A percentile compares a stretch with the other conserved stretches of the same genome.
phyloP scores from a whole-genome alignment of 768 basidiomycete species.

The Agrocybe pediades region DNA sequence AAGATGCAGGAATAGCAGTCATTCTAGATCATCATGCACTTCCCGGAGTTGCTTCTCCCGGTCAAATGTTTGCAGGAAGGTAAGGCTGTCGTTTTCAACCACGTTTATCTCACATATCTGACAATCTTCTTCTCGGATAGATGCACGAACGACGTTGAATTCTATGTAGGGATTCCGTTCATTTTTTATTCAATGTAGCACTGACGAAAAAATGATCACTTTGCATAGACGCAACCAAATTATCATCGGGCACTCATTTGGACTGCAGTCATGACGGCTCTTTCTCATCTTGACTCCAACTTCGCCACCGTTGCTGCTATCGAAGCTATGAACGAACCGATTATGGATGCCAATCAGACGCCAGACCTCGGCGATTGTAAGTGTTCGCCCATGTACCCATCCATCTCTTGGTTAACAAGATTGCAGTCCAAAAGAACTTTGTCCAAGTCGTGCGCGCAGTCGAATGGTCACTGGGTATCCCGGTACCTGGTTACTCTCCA shows the following conservation, averaged over 20 bases:
- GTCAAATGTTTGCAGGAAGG: constrained; percentile 72
- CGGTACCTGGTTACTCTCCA: constrained; percentile 31
- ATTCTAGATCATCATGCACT: constrained; percentile 72
- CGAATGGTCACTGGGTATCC: constrained; percentile 62
- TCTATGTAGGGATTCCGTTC: constrained; percentile 53
- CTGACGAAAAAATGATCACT: background rate
- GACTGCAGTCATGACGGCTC: constrained; percentile 76
- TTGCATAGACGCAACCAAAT: constrained; percentile 60
- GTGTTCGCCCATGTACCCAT: constrained; percentile 17
- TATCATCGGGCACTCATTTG: constrained; percentile 80
- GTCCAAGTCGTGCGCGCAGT: constrained; percentile 67
- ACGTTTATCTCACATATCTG: background rate
- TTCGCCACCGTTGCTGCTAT: constrained; percentile 70
- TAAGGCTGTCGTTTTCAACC: constrained; percentile 26
- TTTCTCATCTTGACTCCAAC: constrained; percentile 68
- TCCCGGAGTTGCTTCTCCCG: constrained; percentile 65
- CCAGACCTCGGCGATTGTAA: constrained; percentile 72
- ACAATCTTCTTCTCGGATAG: constrained; percentile 30
- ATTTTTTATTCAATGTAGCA: background rate
- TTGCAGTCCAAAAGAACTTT: constrained; percentile 67
- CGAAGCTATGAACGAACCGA: constrained; percentile 78
- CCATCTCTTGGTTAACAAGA: constrained; percentile 1
- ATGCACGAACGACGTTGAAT: constrained; percentile 68
- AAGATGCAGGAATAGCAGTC: constrained; percentile 61
- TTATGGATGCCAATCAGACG: constrained; percentile 68